A percentile compares a stretch with the other conserved stretches of the same genome.
These are phyloP conservation scores for Kuraishia cidri DNA, from an alignment of 805 yeast species.

Conservation along the genomic window DNA sequence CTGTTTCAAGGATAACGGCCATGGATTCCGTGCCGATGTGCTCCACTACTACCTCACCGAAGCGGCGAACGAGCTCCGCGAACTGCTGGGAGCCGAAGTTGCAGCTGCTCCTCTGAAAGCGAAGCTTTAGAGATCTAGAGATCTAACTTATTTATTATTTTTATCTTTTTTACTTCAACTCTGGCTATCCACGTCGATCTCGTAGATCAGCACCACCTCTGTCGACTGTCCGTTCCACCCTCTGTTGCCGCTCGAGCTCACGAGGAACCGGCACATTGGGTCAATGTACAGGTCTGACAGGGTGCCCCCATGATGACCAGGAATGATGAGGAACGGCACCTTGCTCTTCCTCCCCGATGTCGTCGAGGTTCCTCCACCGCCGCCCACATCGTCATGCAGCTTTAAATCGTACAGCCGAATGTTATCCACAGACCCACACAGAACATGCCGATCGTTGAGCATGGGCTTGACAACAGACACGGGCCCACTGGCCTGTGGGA, in stretches of 20 bases:
- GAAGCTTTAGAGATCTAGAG: constrained; percentile 14
- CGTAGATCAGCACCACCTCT: constrained; percentile 77
- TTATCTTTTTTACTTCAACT: too few species aligned
- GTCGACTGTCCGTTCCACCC: constrained; percentile 89
- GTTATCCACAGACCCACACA: constrained; percentile 89
- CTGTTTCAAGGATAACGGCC: constrained; percentile 53
- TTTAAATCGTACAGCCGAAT: constrained; percentile 76
- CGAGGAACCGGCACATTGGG: constrained; percentile 80
- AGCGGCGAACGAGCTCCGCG: constrained; percentile 77
- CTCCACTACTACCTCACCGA: constrained; percentile 62
- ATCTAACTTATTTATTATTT: too few species aligned
- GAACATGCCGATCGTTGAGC: constrained; percentile 71
- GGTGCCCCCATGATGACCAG: constrained; percentile 95
- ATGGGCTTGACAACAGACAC: constrained; percentile 72
- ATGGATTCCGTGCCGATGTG: constrained; percentile 43
- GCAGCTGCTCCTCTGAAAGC: constrained; percentile 12
- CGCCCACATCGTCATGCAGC: constrained; percentile 21
- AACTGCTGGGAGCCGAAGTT: constrained; percentile 30
- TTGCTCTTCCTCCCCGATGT: constrained; percentile 16
- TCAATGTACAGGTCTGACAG: constrained; percentile 73
- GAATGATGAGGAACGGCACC: constrained; percentile 81
- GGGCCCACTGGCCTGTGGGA: constrained; percentile 87
- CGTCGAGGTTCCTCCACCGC: constrained; percentile 11
- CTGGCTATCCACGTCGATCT: constrained; percentile 59
- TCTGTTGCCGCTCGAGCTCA: constrained; percentile 88